Conservation (phyloP, 768 basidiomycete species). For the Cystofilobasidium macerans region DNA sequence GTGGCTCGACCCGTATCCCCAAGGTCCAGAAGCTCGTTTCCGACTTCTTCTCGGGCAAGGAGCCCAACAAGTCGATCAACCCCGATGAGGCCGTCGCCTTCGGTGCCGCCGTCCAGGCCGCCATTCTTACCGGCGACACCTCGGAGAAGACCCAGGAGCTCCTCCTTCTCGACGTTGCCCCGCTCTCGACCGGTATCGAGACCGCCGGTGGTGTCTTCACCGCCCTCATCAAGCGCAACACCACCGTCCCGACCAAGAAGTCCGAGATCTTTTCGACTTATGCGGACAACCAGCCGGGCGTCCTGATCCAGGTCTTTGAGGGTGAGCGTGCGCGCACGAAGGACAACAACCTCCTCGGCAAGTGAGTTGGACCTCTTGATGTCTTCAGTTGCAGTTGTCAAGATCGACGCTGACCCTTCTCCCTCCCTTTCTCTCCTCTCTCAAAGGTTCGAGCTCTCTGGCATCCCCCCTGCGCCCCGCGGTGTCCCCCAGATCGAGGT, state of each 20-base stretch:
- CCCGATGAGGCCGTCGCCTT: slow-evolving; percentile 99
- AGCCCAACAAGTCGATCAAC: slow-evolving; percentile 99
- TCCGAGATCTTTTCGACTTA: slow-evolving; percentile 98
- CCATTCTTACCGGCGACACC: slow-evolving; percentile 94
- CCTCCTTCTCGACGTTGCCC: slow-evolving; percentile 94
- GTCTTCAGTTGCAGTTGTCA: not conserved
- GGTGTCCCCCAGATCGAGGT: slow-evolving; percentile 82
- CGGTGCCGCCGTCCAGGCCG: slow-evolving; percentile 98
- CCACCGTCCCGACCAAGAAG: slow-evolving; percentile 98
- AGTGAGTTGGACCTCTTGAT: slow-evolving; percentile 41
- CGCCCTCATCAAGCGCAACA: slow-evolving; percentile 98
- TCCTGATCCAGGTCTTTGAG: slow-evolving; percentile 99
- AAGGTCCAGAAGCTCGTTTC: slow-evolving; percentile 97
- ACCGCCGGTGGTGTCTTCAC: slow-evolving; percentile 99
- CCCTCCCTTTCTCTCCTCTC: not conserved
- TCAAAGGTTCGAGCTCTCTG: slow-evolving; percentile 88
- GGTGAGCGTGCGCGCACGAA: slow-evolving; percentile 99
- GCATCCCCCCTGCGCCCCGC: slow-evolving; percentile 98
- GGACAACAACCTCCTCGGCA: slow-evolving; percentile 96
- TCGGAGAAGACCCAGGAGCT: slow-evolving; percentile 98
- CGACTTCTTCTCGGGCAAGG: slow-evolving; percentile 94
- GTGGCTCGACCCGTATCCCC: slow-evolving; percentile 99
- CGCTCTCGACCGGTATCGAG: slow-evolving; percentile 96
- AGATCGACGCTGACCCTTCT: not conserved
- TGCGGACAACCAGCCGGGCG: slow-evolving; percentile 96